phyloP scores from a whole-genome alignment of 768 basidiomycete genomes.

The Mycena leptocephala region DNA sequence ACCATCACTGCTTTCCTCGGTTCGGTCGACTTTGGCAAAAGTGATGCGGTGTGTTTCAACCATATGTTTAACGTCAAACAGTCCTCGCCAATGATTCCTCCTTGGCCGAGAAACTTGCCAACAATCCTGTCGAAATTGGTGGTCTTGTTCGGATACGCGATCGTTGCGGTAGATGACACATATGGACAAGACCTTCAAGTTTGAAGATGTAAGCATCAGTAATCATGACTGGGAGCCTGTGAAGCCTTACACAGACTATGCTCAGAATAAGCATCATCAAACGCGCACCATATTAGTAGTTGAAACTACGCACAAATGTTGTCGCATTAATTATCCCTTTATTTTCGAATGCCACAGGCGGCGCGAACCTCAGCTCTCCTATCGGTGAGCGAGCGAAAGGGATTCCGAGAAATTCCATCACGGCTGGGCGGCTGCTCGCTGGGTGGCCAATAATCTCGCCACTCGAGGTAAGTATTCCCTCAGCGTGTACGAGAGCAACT shows the following conservation, averaged over 20 bases:
- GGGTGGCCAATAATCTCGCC: conserved; percentile 22
- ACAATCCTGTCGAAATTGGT: conserved; percentile 22
- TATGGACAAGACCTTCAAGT: conserved; percentile 21
- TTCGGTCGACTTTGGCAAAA: not conserved
- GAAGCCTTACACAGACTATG: conserved; percentile 8
- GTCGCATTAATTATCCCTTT: conserved; percentile 10
- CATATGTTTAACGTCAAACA: conserved; percentile 28
- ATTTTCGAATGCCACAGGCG: conserved; percentile 11
- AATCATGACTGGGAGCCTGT: not conserved
- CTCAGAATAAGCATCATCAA: conserved; percentile 1
- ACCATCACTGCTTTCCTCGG: conserved; percentile 20
- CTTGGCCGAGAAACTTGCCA: conserved; percentile 12
- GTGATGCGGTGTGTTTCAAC: not conserved
- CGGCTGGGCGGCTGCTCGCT: conserved; percentile 7
- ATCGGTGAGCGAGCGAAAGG: conserved; percentile 20
- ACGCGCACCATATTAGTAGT: not conserved
- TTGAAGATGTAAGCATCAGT: not conserved
- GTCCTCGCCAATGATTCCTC: conserved; percentile 21
- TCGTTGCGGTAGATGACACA: not conserved
- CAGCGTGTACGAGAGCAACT: not conserved
- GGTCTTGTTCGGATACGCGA: conserved; percentile 28
- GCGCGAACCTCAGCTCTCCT: conserved; percentile 20
- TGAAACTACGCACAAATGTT: conserved; percentile 16
- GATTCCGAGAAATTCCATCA: conserved; percentile 27
- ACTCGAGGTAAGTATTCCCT: conserved; percentile 14